Percentiles rank a stretch among this genome's conserved stretches.
These are phyloP conservation scores for Puya raimondii DNA, from an alignment of 176 grass and related monocot genomes.

Conservation along the genomic window DNA sequence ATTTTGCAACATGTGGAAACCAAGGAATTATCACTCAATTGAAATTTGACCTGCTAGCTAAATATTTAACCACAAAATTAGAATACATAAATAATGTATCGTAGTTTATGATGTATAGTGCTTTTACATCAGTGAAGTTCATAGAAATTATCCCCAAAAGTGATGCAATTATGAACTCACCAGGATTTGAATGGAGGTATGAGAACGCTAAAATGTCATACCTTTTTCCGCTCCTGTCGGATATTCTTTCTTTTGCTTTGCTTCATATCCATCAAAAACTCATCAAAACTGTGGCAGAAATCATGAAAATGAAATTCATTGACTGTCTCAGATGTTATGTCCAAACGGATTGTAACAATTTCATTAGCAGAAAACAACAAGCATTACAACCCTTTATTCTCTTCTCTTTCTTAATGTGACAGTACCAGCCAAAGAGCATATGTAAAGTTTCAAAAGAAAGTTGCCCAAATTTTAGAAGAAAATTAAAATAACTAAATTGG, in stretches of 20 bases:
- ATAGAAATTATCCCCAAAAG: not conserved
- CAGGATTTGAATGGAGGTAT: not conserved
- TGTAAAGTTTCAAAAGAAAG: too few species aligned
- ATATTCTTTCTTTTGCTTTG: conserved; percentile 89
- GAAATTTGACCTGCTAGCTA: not conserved
- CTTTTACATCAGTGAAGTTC: too few species aligned
- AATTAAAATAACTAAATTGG: not conserved
- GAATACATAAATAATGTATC: not conserved
- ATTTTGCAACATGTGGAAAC: not conserved
- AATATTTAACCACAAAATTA: not conserved
- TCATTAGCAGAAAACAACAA: too few species aligned
- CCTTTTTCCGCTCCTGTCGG: conserved; percentile 92
- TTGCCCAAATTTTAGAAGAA: not conserved
- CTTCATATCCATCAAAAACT: conserved; percentile 98
- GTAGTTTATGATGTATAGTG: not conserved
- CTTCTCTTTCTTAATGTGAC: too few species aligned
- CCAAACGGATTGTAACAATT: not conserved
- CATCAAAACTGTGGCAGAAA: conserved; percentile 61
- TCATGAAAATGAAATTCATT: conserved; percentile 18
- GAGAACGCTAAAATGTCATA: conserved; percentile 10
- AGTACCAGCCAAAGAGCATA: too few species aligned
- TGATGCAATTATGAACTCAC: not conserved
- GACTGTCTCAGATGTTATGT: conserved; percentile 7
- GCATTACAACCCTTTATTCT: too few species aligned
- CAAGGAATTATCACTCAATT: not conserved